Evolutionary conservation across 331 rosid species (phyloP), one percentile per base, ranked within the genome.

Genomic region (Rosa hybrid): DNA sequence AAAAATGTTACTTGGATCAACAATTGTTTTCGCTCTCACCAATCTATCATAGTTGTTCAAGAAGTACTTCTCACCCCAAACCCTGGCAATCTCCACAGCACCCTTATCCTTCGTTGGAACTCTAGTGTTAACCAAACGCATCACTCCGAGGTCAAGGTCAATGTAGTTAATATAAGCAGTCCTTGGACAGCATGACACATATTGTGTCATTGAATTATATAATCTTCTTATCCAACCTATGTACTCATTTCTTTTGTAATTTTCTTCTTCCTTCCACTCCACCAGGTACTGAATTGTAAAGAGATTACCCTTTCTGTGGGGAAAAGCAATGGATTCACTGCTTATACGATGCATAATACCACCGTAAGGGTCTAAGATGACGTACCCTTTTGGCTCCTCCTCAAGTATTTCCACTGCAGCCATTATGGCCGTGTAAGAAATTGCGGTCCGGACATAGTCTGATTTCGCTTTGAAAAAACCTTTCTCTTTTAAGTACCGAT

Each of bases 31-130:
- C 27, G 91, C 98, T 65, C 53, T 87, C 1, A 93, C 94, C 85
- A 91, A 13, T 81, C 94, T 91, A 2, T 90, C 90, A 59, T 90
- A 91, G 86, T 93, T 93, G 25, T 71, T 83, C 85, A 93, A 81
- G 81, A 93, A 93, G 79, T 93, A 93, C 80, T 81, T 93, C 78
- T 89, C 91, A 25, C 97, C 97, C 95, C 97, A 92, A 77, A 45
- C 70, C 81, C 88, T 89, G 21, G 94, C 90, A 78, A 49, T 21
- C 23, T 86, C 90, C 70, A 74, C 88, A 50, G 77, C 84, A 74
- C 78, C 77, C 39, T 72, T 44, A 44, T 45, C 9, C 30, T 11
- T 71, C 56, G 49, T 12, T 39, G 39, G 27, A 71, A 71, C 82
- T 20, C 41, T 57, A 73, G 63, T 7, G 4, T 80, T 71, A 23